Evolutionary conservation across 2,329 filamentous ascomycete genomes (phyloP), one percentile per base, ranked within the genome.

Genomic region (Metarhizium sp.): DNA sequence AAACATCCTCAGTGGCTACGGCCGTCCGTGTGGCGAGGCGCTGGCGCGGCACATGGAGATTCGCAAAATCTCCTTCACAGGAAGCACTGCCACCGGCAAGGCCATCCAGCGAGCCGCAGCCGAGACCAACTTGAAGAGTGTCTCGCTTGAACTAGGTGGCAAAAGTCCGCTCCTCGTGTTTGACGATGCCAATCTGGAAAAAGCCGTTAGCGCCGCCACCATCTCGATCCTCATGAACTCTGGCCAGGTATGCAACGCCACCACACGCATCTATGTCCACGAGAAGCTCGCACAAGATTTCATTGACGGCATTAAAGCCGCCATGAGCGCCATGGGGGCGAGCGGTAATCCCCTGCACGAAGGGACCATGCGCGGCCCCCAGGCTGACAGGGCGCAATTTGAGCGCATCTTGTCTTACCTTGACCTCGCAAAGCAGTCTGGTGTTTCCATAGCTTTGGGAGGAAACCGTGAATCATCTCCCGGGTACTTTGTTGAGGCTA

Each of bases 21-120:
- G 88, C 2, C 74, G 76, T 16, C 81, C 82, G 46, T 82, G 86
- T 0, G 88, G 88, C 16, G 78, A 81, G 4, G 81, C 84, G 1
- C 75, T 92, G 6, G 82, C 85, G 1, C 73, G 78, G 38, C 88
- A 92, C 68, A 75, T 82, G 57, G 79, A 81, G 50, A 80, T 92
- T 34, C 82, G 87, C 61, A 89, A 87, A 64, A 75, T 92, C 51
- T 84, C 85, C 1, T 94, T 94, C 62, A 92, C 89, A 0, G 89
- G 89, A 32, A 87, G 83, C 8, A 87, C 84, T 2, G 76, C 75
- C 2, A 90, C 87, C 0, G 89, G 86, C 1, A 80, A 82, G 55
- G 75, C 84, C 53, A 88, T 92, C 54, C 88, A 90, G 79, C 86
- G 87, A 63, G 78, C 82, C 65, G 86, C 88, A 0, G 78, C 84